Base-by-base conservation (phyloP, 2,329 filamentous ascomycete genomes). In the Colletotrichum falcatum region DNA sequence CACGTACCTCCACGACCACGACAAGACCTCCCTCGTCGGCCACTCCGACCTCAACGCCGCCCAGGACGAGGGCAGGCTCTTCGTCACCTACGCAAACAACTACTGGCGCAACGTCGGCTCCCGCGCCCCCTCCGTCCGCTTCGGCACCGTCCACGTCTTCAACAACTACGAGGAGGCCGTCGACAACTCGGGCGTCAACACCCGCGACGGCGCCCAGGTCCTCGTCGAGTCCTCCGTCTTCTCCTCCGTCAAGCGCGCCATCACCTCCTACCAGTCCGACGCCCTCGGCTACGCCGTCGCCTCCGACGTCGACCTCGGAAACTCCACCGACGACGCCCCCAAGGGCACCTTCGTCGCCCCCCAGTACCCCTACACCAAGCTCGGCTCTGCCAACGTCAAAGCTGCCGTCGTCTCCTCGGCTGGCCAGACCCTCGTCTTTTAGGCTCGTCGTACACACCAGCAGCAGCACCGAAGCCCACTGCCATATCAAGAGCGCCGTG, bases 1-100 rank as follows among this genome's bases (percentile, higher is more conserved):
- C 79, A 81, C 76, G 20, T 74, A 74, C 44, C 55, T 78, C 30
- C 77, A 78, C 73, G 81, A 91, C 66, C 69, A 71, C 83, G 90
- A 83, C 81, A 91, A 91, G 80, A 86, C 83, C 44, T 88, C 86
- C 0, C 83, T 91, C 20, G 81, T 90, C 72, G 88, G 87, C 26
- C 88, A 91, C 84, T 86, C 84, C 20, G 87, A 90, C 82, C 83
- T 66, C 79, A 90, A 90, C 81, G 80, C 75, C 23, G 79, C 74
- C 53, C 86, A 90, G 76, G 90, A 92, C 81, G 87, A 77, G 9
- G 90, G 90, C 73, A 83, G 89, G 76, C 83, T 92, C 55, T 86
- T 83, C 76, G 82, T 92, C 65, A 92, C 90, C 66, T 91, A 90
- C 78, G 85, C 86, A 81, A 88, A 91, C 84, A 92, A 92, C 86